Evolutionary conservation across 129 eudicot species (phyloP).

Genomic region (Tagetes erecta): DNA sequence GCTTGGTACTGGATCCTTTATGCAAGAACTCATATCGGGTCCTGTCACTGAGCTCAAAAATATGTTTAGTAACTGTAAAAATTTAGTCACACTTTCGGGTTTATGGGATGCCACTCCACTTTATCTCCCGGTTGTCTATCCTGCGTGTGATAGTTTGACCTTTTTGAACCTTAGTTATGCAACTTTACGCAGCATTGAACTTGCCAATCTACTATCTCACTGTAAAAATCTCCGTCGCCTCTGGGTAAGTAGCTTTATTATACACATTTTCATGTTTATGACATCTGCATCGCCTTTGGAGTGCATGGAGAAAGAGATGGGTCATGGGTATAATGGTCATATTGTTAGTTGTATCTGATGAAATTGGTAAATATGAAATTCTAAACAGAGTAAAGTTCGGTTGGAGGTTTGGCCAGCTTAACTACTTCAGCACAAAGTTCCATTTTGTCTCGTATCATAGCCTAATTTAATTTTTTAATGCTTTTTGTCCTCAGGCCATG

Average conservation of each 20-base stretch:
- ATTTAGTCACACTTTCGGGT: constrained; percentile 63
- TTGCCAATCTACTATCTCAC: constrained; percentile 51
- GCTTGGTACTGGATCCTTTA: constrained; percentile 80
- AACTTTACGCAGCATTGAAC: constrained; percentile 51
- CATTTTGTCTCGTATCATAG: too few species aligned
- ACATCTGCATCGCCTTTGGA: neutral
- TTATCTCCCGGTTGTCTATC: constrained; percentile 62
- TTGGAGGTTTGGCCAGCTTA: too few species aligned
- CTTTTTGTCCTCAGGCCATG: too few species aligned
- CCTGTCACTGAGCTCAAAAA: constrained; percentile 38
- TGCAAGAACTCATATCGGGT: constrained; percentile 50
- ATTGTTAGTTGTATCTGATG: neutral
- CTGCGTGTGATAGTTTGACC: constrained; percentile 54
- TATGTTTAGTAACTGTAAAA: constrained; percentile 52
- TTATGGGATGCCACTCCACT: constrained; percentile 64
- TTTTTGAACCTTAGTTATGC: constrained; percentile 71
- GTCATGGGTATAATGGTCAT: neutral
- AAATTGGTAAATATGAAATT: neutral
- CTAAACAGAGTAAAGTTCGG: neutral
- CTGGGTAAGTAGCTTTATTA: constrained; percentile 57
- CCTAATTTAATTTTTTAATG: too few species aligned
- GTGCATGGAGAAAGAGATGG: neutral
- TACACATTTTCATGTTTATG: neutral
- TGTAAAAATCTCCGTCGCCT: constrained; percentile 76
- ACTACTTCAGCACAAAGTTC: too few species aligned